Conservation (phyloP, 208 protist genomes). For the Leishmania gerbilli region DNA sequence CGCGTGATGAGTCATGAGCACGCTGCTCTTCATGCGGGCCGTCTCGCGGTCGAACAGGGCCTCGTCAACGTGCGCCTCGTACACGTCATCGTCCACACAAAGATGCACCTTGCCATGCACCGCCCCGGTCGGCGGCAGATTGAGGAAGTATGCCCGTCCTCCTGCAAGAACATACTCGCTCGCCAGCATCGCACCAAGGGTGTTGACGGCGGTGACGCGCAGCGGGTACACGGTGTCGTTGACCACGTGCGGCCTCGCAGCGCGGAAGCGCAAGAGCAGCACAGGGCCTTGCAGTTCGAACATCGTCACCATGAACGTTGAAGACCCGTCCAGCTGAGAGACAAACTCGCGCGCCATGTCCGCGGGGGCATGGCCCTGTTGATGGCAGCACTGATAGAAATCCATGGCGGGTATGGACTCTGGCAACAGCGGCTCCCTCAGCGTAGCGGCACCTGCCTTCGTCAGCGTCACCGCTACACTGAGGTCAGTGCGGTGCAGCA, state of each 20-base stretch:
- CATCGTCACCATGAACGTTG: slow-evolving; percentile 28
- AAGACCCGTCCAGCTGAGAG: slow-evolving; percentile 33
- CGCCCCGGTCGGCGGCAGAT: slow-evolving; percentile 6
- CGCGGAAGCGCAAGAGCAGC: slow-evolving; percentile 25
- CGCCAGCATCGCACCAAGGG: slow-evolving; percentile 19
- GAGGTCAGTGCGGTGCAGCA: slow-evolving; percentile 27
- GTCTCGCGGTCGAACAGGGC: slow-evolving; percentile 27
- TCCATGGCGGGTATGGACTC: slow-evolving; percentile 12
- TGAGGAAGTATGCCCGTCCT: slow-evolving; percentile 24
- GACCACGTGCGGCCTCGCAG: slow-evolving; percentile 21
- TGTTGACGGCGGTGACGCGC: slow-evolving; percentile 19
- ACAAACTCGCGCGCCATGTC: slow-evolving; percentile 29
- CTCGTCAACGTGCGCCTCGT: slow-evolving; percentile 16
- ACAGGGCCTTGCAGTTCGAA: slow-evolving; percentile 25
- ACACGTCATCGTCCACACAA: slow-evolving; percentile 21
- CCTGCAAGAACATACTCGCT: slow-evolving; percentile 15
- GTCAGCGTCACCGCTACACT: slow-evolving; percentile 15
- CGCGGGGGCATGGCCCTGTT: slow-evolving; percentile 14
- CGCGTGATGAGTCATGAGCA: slow-evolving; percentile 18
- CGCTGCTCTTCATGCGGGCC: slow-evolving; percentile 10
- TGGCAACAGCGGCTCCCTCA: slow-evolving; percentile 30
- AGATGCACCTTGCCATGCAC: slow-evolving; percentile 17
- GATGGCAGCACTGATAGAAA: slow-evolving; percentile 25
- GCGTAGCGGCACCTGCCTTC: not conserved
- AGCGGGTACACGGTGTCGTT: slow-evolving; percentile 33